Conservation (phyloP, 2,329 filamentous ascomycete genomes). For the Calycina marina region DNA sequence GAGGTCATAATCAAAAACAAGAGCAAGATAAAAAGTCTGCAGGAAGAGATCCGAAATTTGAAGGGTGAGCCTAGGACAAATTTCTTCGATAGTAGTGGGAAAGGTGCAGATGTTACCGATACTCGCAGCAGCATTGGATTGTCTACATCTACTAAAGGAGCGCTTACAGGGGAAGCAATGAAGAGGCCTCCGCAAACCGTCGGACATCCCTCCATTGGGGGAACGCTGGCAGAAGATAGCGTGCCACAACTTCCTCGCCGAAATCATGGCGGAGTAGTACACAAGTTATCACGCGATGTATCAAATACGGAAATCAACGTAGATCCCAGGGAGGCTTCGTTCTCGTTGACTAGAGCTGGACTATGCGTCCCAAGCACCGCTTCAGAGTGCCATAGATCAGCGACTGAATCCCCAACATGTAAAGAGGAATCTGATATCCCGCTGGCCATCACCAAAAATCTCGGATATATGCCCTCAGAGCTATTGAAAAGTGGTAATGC, state of each 20-base stretch:
- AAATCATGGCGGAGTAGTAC: too few species aligned
- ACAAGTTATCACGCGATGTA: neutral
- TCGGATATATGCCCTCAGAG: neutral
- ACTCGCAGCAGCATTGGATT: neutral
- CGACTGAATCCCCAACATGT: neutral
- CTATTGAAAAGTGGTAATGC: neutral
- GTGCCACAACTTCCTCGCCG: neutral
- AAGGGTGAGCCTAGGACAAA: constrained; percentile 1
- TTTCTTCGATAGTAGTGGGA: neutral
- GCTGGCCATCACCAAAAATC: neutral
- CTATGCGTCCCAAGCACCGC: neutral
- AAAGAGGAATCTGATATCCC: constrained; percentile 1
- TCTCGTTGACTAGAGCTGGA: neutral
- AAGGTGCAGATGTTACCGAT: neutral
- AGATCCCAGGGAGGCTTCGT: neutral
- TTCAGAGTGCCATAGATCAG: neutral
- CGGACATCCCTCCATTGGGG: neutral
- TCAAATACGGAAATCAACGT: neutral
- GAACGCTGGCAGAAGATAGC: neutral
- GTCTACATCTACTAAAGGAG: too few species aligned
- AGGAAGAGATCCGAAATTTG: constrained; percentile 7
- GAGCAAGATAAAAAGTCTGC: constrained; percentile 8
- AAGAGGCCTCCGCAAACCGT: too few species aligned
- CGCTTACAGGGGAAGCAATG: too few species aligned
- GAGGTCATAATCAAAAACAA: constrained; percentile 10